Evolutionary conservation across 768 basidiomycete genomes (phyloP).

Genomic region (Kwoniella botswanensis): DNA sequence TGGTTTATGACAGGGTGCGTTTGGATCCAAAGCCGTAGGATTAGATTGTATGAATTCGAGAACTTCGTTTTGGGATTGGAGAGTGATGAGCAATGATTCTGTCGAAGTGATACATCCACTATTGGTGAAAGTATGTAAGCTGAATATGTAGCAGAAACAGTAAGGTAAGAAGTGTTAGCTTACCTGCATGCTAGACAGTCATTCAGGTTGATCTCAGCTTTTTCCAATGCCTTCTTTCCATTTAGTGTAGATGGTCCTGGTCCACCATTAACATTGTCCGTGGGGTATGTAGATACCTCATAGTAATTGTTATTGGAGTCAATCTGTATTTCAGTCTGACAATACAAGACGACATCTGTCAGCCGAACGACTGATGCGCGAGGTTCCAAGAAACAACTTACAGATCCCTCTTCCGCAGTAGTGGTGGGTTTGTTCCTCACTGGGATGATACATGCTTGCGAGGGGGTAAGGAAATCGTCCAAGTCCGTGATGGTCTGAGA

Average conservation of each 20-base stretch:
- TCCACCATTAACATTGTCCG: slow-evolving; percentile 13
- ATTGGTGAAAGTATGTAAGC: not conserved
- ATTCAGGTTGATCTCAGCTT: slow-evolving; percentile 93
- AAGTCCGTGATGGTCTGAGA: slow-evolving; percentile 84
- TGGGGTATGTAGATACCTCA: slow-evolving; percentile 65
- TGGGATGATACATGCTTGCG: slow-evolving; percentile 97
- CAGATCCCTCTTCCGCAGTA: slow-evolving; percentile 32
- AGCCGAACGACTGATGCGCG: not conserved
- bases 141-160: not conserved
- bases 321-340: slow-evolving; percentile 88
- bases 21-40: slow-evolving; percentile 57
- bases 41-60: slow-evolving; percentile 68
- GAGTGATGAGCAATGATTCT: slow-evolving; percentile 92
- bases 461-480: slow-evolving; percentile 95
- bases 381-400: slow-evolving; percentile 12
- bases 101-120: slow-evolving; percentile 99
- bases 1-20: slow-evolving; percentile 26
- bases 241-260: slow-evolving; percentile 41
- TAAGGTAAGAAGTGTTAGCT: slow-evolving; percentile 39
- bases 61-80: slow-evolving; percentile 94
- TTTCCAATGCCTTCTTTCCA: slow-evolving; percentile 70
- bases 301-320: slow-evolving; percentile 86
- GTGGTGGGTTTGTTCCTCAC: slow-evolving; percentile 66
- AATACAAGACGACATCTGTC: slow-evolving; percentile 1
- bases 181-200: slow-evolving; percentile 98